phyloP scores from a whole-genome alignment of 352 stramenopile genomes.

The Phytophthora tubulina region DNA sequence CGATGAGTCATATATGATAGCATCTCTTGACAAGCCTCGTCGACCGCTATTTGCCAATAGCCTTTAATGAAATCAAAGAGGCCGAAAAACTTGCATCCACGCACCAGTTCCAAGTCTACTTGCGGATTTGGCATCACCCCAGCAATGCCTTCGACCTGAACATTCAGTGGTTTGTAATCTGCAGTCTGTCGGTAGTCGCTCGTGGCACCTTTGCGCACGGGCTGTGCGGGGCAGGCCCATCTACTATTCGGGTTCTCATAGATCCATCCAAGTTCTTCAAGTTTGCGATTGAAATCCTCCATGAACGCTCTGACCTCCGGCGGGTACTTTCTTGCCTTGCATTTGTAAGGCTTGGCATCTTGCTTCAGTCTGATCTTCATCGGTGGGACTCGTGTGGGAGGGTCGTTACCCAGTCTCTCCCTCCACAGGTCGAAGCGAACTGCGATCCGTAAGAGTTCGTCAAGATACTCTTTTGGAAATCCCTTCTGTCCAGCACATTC shows the following conservation, averaged over 20 bases:
- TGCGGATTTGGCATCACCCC: conserved; percentile 21
- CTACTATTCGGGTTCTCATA: conserved; percentile 19
- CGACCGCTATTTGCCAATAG: conserved; percentile 35
- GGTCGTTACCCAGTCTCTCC: conserved; percentile 15
- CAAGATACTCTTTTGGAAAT: conserved; percentile 13
- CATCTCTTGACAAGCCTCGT: conserved; percentile 29
- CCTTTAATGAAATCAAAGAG: conserved; percentile 20
- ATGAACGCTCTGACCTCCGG: conserved; percentile 9
- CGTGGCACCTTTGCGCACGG: conserved; percentile 1
- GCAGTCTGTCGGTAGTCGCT: conserved; percentile 7
- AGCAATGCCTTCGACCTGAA: conserved; percentile 18
- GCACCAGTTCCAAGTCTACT: conserved; percentile 17
- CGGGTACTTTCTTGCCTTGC: conserved; percentile 18
- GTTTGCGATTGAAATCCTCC: conserved; percentile 18
- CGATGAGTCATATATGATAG: conserved; percentile 41
- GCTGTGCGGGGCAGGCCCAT: conserved; percentile 16
- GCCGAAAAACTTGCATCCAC: conserved; percentile 19
- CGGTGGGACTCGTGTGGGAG: conserved; percentile 10
- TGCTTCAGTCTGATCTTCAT: conserved; percentile 28
- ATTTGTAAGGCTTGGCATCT: conserved; percentile 20
- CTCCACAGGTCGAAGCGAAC: conserved; percentile 19
- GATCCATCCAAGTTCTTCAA: conserved; percentile 8
- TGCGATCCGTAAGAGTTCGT: conserved; percentile 3
- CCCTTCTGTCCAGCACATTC: not conserved
- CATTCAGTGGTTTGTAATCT: conserved; percentile 20